phyloP scores from a whole-genome alignment of 192 early-diverging fungal species.

The Coemansia sp. region DNA sequence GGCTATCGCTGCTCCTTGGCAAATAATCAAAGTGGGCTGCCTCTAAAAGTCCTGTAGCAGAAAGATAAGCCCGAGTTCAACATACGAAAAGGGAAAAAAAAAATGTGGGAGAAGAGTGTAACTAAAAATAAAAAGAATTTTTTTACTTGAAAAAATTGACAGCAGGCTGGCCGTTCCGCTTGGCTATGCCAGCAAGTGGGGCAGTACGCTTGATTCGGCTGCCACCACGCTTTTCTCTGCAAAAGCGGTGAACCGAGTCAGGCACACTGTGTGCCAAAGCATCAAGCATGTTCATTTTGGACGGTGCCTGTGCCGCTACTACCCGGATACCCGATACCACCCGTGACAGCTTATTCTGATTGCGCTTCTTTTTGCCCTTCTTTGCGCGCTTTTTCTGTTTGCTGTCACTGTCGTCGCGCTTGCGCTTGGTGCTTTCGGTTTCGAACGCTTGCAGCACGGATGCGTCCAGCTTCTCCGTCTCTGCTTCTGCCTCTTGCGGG shows the following conservation, averaged over 20 bases:
- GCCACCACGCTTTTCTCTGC: constrained; percentile 26
- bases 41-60: too few species aligned
- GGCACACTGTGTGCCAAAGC: constrained; percentile 36
- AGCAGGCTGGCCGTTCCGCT: constrained; percentile 27
- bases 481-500: neutral
- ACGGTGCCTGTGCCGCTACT: constrained; percentile 28
- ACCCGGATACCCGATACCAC: constrained; percentile 48
- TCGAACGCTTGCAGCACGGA: constrained; percentile 42
- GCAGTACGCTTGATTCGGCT: constrained; percentile 32
- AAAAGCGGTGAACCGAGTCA: constrained; percentile 16
- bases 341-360: constrained; percentile 22
- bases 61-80: too few species aligned
- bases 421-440: constrained; percentile 6
- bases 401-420: neutral
- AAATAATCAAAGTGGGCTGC: neutral
- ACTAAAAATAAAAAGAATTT: neutral
- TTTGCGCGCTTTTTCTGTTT: neutral
- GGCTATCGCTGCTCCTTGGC: neutral
- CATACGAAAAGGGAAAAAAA: neutral
- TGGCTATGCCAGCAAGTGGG: constrained; percentile 43
- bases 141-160: constrained; percentile 37
- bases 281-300: constrained; percentile 25
- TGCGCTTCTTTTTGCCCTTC: constrained; percentile 19
- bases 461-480: constrained; percentile 20
- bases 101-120: constrained; percentile 2